Percentiles rank a stretch among this genome's conserved stretches.
Conservation (phyloP, 257 asterid genomes). For the Salvia hispanica region DNA sequence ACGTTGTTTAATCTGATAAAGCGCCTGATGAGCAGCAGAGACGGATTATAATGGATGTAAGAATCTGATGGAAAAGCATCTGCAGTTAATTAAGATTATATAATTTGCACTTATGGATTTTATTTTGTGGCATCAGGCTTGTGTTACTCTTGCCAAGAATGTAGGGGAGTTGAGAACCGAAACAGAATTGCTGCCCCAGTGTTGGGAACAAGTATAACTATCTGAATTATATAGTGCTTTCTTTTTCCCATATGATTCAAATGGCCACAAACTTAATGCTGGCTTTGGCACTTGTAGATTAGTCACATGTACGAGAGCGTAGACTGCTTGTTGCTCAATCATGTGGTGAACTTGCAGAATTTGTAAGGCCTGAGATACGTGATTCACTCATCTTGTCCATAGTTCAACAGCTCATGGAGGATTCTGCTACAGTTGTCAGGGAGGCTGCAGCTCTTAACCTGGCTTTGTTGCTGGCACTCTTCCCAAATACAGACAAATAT, state of each 20-base stretch:
- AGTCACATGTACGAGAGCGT: slow-evolving; percentile 98
- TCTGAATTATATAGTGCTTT: slow-evolving; percentile 21
- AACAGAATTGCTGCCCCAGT: slow-evolving; percentile 97
- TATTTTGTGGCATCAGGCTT: slow-evolving; percentile 65
- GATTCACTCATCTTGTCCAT: slow-evolving; percentile 98
- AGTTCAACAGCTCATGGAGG: slow-evolving; percentile 98
- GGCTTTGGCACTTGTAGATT: slow-evolving; percentile 55
- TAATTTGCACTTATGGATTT: slow-evolving; percentile 28
- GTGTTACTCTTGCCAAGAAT: slow-evolving; percentile 91
- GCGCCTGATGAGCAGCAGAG: slow-evolving; percentile 99
- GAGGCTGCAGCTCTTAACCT: slow-evolving; percentile 97
- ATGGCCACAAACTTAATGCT: slow-evolving; percentile 12
- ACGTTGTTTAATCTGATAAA: slow-evolving; percentile 95
- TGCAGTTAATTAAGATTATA: slow-evolving; percentile 31
- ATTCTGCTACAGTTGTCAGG: slow-evolving; percentile 94
- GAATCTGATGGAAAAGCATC: slow-evolving; percentile 39
- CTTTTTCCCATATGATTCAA: slow-evolving; percentile 8
- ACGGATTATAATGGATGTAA: slow-evolving; percentile 93
- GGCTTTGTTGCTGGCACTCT: slow-evolving; percentile 93
- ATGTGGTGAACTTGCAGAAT: slow-evolving; percentile 97
- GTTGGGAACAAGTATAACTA: slow-evolving; percentile 95
- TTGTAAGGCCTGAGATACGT: slow-evolving; percentile 94
- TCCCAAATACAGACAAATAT: slow-evolving; percentile 96
- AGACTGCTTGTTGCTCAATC: slow-evolving; percentile 99
- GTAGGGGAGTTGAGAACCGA: slow-evolving; percentile 96